A percentile compares a stretch with the other conserved stretches of the same genome.
Evolutionary conservation across 2,329 filamentous ascomycete species (phyloP).

Genomic region (Fusarium staphyleae): DNA sequence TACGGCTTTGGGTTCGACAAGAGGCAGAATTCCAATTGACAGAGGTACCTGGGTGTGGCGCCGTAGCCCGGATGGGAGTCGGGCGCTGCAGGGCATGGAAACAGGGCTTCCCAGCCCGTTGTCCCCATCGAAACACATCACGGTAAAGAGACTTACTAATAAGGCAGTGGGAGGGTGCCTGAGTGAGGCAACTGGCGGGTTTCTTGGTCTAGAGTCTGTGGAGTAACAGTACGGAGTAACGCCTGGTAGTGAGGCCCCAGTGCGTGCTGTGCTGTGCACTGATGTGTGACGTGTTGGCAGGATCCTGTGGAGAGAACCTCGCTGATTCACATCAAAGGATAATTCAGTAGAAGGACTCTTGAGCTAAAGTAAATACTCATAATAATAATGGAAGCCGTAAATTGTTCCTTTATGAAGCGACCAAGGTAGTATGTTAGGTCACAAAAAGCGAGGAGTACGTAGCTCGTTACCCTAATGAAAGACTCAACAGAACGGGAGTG

Average conservation of each 20-base stretch:
- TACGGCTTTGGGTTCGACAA: constrained; percentile 28
- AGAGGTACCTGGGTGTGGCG: constrained; percentile 25
- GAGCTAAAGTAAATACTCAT: too few species aligned
- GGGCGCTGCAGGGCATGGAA: constrained; percentile 9
- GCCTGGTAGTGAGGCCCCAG: not conserved
- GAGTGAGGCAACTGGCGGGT: constrained; percentile 21
- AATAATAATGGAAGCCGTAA: too few species aligned
- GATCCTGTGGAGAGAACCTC: not conserved
- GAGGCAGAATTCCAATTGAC: constrained; percentile 30
- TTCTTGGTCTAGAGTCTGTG: constrained; percentile 13
- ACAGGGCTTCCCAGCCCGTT: constrained; percentile 20
- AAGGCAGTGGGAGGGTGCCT: constrained; percentile 6
- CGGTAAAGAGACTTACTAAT: too few species aligned
- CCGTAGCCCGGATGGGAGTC: constrained; percentile 14
- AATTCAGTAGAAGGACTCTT: not conserved
- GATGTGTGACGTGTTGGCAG: constrained; percentile 6
- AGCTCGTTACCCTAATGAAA: too few species aligned
- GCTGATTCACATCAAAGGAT: too few species aligned
- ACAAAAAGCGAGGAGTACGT: too few species aligned
- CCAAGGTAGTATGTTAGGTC: too few species aligned
- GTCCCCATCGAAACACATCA: constrained; percentile 8
- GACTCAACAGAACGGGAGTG: too few species aligned
- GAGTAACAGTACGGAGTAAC: too few species aligned
- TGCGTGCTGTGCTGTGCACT: not conserved
- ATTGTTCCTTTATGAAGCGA: too few species aligned